Base-by-base conservation (phyloP, 192 early-diverging fungal species). In the Coemansia reversa region DNA sequence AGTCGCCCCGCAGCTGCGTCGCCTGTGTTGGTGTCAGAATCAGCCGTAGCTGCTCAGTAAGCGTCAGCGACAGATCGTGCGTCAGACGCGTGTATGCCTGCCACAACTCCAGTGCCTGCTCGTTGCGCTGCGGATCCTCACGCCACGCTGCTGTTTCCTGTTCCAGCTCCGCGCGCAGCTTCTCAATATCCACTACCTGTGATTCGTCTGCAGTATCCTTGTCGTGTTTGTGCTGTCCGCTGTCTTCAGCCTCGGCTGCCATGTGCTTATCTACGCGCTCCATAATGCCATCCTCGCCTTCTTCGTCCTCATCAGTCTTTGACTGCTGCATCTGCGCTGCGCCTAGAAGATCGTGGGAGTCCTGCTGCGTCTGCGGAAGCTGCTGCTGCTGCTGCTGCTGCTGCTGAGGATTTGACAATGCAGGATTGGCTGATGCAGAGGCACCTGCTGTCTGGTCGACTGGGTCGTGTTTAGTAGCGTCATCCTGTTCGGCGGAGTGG, bases 21-120 rank as follows among this genome's bases (percentile, higher is more conserved):
- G 96, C 94, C 68, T 96, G 83, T 11, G 97, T 98, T 0, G 97
- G 97, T 70, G 97, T 94, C 65, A 99, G 83, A 68, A 99, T 96
- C 59, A 98, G 83, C 18, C 97, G 88, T 54, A 99, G 82, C 66
- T 95, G 94, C 84, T 99, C 97, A 66, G 92, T 94, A 22, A 99
- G 86, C 35, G 88, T 80, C 63, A 94, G 88, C 9, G 97, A 88
- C 39, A 96, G 85, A 62, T 99, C 92, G 63, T 92, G 87, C 1
- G 97, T 99, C 51, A 96, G 67, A 12, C 87, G 85, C 64, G 91
- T 87, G 79, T 97, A 99, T 51, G 88, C 75, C 68, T 87, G 88
- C 97, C 97, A 99, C 18, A 98, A 77, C 63, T 91, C 81, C 58
- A 67, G 47, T 16, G 83, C 83, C 25, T 60, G 71, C 75, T 67